Evolutionary conservation across 345 rosid genomes (phyloP), one percentile per base, ranked within the genome.

Genomic region (Garcia nutans): DNA sequence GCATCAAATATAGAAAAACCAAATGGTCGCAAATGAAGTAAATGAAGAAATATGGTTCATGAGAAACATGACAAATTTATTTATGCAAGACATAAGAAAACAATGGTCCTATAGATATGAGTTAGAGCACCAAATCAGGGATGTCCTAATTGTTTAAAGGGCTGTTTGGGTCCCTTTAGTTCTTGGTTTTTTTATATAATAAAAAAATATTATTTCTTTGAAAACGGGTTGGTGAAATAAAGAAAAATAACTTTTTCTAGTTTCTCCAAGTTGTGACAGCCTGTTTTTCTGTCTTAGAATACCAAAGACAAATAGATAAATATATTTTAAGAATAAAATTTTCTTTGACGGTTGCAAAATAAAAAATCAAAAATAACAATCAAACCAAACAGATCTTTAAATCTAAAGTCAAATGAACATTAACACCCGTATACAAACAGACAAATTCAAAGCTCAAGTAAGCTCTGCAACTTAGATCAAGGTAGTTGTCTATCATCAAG

Each of bases 1-100:
- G 77, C 15, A 75, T 80, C 79, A 82, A 22, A 66, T 70, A 70
- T 17, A 76, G 68, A 55, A 55, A 19, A 66, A 65, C 56, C 44
- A 49, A 10, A 71, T 17, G 61, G 64, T 76, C 63, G 62, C 54
- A 52, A 64, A 75, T 33, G 5, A 70, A n/a, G 47, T 2, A 23
- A 70, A 76, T 50, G 45, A 22, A 10, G 37, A 31, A 11, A 19
- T 5, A 0, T 68, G 22, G 8, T 50, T 49, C 64, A 44, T 31
- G 33, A 31, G 16, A 74, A 69, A 74, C 70, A 73, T 24, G 24
- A 41, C 23, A 71, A 6, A 45, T 65, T 65, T 71, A 22, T 75
- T 52, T 56, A 64, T 65, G 49, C 31, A 65, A 77, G 23, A 72
- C 19, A 64, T 26, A 42, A 16, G 73, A 79, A 41, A 44, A 33